Conservation (phyloP, 345 rosid genomes). For the Lepidium africanum region DNA sequence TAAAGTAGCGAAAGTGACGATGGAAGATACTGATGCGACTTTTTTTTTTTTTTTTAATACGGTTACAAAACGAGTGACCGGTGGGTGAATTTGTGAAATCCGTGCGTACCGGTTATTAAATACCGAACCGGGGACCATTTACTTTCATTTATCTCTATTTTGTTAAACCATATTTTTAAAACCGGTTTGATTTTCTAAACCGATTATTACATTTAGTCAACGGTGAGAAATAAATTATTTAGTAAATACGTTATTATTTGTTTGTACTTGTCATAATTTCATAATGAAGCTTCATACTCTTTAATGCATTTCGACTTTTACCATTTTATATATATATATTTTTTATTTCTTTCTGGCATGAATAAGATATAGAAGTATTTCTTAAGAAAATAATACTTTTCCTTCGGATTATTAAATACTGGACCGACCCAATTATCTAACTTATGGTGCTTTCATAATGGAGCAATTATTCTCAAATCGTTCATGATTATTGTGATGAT, state of each 20-base stretch:
- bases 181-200: not conserved
- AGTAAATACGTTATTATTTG: not conserved
- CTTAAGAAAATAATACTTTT: not conserved
- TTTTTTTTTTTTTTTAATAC: not conserved
- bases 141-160: not conserved
- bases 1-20: constrained; percentile 23
- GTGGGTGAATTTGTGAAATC: constrained; percentile 6
- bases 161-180: not conserved
- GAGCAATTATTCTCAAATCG: constrained; percentile 21
- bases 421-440: constrained; percentile 24
- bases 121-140: constrained; percentile 25
- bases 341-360: not conserved
- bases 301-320: constrained; percentile 6
- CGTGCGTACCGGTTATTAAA: constrained; percentile 13
- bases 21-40: constrained; percentile 10
- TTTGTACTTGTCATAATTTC: not conserved
- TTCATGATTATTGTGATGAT: constrained; percentile 26
- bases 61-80: constrained; percentile 12
- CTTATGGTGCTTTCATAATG: constrained; percentile 18
- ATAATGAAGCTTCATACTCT: not conserved
- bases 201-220: not conserved
- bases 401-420: constrained; percentile 6
- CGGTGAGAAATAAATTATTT: not conserved
- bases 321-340: not conserved
- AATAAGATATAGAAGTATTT: not conserved